Evolutionary conservation across 2,329 filamentous ascomycete species (phyloP), one percentile per base, ranked within the genome.

Genomic region (Xylaria sp.): DNA sequence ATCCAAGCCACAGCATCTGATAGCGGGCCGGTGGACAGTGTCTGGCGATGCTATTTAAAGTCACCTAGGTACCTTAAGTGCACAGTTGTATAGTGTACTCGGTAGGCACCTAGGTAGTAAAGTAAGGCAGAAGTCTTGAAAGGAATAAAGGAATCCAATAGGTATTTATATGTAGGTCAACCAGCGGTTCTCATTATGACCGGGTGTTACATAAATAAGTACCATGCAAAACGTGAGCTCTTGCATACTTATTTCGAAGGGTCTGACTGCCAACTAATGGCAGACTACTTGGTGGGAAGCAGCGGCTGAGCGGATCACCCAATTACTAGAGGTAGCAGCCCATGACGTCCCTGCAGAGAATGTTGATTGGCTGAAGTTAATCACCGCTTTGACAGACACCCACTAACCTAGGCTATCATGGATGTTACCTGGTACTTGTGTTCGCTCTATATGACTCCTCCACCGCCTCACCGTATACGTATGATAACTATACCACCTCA

Each of bases 401-500:
- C 25, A n/a, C n/a, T n/a, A 32, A 10, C 23, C 2, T 40, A 40
- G 37, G 12, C 12, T 40, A 40, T n/a, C n/a, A n/a, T n/a, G n/a
- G n/a, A n/a, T 13, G 16, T 18, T 40, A 40, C 12, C n/a, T 21
- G n/a, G n/a, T 47, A 10, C n/a, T 18, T 44, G 16, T 18, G 40
- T 40, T 16, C n/a, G 6, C 12, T 65, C 21, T 23, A 51, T 65
- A 69, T 70, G 69, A 71, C 69, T 71, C 69, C 54, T 71, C 63
- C 37, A 60, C 65, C 48, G 27, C n/a, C 35, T 60, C 5, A 50
- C 32, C 13, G 40, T 44, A 44, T 18, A 42, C n/a, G 37, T 42
- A 53, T 27, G 4, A 21, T 54, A 21, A 4, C 21, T 44, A 58
- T 18, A 32, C n/a, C 25, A 21, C 29, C 40, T 47, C 48, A 40